Evolutionary conservation across 176 grass and related monocot species (phyloP).

Genomic region (Echinochloa phyllopogon): DNA sequence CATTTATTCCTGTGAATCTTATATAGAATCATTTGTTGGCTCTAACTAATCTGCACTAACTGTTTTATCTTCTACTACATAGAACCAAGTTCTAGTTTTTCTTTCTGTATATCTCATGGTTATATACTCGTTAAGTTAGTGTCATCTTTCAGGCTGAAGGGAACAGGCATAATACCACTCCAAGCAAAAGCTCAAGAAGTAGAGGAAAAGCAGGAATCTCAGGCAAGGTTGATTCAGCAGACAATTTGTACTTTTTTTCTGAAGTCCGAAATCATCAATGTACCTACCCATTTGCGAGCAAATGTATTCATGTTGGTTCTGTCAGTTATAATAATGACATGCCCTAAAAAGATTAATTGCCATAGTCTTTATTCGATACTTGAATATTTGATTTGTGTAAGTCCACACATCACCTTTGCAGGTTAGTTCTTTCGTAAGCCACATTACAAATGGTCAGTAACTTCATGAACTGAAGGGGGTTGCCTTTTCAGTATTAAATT

Average conservation of each 20-base stretch:
- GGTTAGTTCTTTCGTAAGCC: conserved; percentile 2
- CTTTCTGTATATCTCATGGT: conserved; percentile 10
- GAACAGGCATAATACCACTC: conserved; percentile 12
- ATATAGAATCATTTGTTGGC: conserved; percentile 13
- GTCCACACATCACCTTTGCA: not conserved
- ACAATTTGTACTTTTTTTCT: conserved; percentile 43
- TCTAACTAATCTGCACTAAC: not conserved
- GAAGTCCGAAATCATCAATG: conserved; percentile 49
- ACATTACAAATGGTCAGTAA: conserved; percentile 3
- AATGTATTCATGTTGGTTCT: conserved; percentile 1
- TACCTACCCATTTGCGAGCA: conserved; percentile 42
- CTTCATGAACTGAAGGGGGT: not conserved
- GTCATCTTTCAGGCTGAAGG: conserved; percentile 45
- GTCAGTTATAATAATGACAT: not conserved
- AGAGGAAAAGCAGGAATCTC: conserved; percentile 48
- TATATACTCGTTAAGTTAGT: conserved; percentile 26
- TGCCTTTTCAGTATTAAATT: conserved; percentile 11
- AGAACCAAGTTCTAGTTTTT: not conserved
- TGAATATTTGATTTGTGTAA: not conserved
- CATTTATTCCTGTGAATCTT: conserved; percentile 19
- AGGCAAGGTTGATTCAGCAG: conserved; percentile 56
- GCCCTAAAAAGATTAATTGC: not conserved
- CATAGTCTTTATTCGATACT: conserved; percentile 20
- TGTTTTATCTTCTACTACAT: conserved; percentile 10
- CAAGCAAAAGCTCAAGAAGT: conserved; percentile 44